A percentile compares a stretch with the other conserved stretches of the same genome.
Evolutionary conservation across 2,329 filamentous ascomycete genomes (phyloP).

Genomic region (Davidsoniella neocaledoniae): DNA sequence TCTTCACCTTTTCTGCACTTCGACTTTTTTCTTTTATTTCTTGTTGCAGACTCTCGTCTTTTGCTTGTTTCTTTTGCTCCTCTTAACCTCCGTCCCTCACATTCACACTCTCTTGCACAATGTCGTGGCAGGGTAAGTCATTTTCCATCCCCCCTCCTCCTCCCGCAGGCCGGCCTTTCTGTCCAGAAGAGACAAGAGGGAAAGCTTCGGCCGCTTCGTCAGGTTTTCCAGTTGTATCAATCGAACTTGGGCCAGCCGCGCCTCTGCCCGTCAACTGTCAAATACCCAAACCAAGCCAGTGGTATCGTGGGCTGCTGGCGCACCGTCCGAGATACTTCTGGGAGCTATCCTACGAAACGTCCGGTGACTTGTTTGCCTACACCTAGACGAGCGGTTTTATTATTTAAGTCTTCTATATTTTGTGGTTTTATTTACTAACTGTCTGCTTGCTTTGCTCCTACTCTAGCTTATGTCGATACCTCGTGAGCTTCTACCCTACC

Average conservation of each 20-base stretch:
- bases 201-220: not conserved
- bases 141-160: not conserved
- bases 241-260: not conserved
- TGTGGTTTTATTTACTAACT: slow-evolving; percentile 16
- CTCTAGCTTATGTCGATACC: slow-evolving; percentile 32
- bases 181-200: not conserved
- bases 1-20: slow-evolving; percentile 3
- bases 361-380: not conserved
- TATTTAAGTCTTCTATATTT: not conserved
- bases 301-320: not conserved
- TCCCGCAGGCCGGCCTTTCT: not conserved
- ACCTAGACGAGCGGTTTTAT: not conserved
- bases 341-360: not conserved
- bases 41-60: slow-evolving; percentile 1
- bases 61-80: slow-evolving; percentile 7
- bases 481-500: slow-evolving; percentile 23
- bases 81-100: slow-evolving; percentile 6
- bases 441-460: slow-evolving; percentile 11
- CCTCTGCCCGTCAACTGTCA: not conserved
- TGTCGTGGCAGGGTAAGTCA: slow-evolving; percentile 58
- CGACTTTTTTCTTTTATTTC: slow-evolving; percentile 11
- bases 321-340: not conserved
- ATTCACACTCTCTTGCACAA: slow-evolving; percentile 22
- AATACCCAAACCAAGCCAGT: not conserved
- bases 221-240: not conserved